A percentile compares a stretch with the other conserved stretches of the same genome.
Evolutionary conservation across 1,284 basidiomycete genomes (phyloP).

Genomic region (Moniliella sp.): DNA sequence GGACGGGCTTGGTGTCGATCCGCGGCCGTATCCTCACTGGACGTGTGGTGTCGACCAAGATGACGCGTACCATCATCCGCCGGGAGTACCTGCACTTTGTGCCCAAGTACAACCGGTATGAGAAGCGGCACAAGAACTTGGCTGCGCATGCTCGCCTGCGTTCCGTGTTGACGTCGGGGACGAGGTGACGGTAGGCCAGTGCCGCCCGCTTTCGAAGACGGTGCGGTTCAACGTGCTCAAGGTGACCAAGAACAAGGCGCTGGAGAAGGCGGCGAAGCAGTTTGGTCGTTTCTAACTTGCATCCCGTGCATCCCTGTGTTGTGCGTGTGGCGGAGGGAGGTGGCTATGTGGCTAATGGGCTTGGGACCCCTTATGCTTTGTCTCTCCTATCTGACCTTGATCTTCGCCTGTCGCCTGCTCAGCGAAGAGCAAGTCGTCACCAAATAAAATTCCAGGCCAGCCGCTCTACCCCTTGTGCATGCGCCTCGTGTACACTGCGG

Average conservation of each 20-base stretch:
- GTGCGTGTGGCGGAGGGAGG: too few relatives aligned
- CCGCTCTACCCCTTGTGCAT: too few relatives aligned
- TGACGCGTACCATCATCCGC: conserved; percentile 96
- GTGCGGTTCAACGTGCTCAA: conserved; percentile 93
- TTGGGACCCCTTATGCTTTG: too few relatives aligned
- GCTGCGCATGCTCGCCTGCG: conserved; percentile 83
- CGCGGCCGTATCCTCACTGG: conserved; percentile 96
- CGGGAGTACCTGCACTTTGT: conserved; percentile 89
- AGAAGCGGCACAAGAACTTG: conserved; percentile 70
- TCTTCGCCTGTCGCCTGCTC: too few relatives aligned
- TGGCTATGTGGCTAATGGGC: too few relatives aligned
- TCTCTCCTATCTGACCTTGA: too few relatives aligned
- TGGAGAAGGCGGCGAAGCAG: conserved; percentile 45
- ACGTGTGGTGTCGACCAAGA: conserved; percentile 92
- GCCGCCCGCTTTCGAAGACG: conserved; percentile 95
- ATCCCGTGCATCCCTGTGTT: too few relatives aligned
- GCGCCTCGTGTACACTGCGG: too few relatives aligned
- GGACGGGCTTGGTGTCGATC: conserved; percentile 56
- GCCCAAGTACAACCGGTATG: conserved; percentile 65
- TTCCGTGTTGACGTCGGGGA: conserved; percentile 72
- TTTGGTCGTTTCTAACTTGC: too few relatives aligned
- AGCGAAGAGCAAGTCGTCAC: too few relatives aligned
- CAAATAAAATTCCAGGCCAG: too few relatives aligned
- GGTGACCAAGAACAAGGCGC: conserved; percentile 42
- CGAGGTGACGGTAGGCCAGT: conserved; percentile 87